These are phyloP conservation scores for Penicillium sclerotiorum DNA, from an alignment of 2,329 filamentous ascomycete species.

Conservation along the genomic window DNA sequence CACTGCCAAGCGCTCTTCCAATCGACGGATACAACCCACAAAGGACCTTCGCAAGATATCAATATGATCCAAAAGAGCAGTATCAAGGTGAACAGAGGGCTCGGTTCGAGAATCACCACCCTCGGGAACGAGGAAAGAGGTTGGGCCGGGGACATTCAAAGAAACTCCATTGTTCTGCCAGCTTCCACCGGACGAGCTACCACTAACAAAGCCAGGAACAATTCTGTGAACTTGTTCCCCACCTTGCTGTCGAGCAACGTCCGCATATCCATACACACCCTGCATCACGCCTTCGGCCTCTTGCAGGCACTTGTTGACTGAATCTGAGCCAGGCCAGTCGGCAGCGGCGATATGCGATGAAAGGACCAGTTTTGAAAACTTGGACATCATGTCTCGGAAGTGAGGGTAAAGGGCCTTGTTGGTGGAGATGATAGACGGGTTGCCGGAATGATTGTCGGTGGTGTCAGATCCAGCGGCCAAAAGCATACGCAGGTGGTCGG, in stretches of 20 bases:
- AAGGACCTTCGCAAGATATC: constrained; percentile 85
- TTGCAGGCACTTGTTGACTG: constrained; percentile 90
- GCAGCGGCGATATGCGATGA: constrained; percentile 97
- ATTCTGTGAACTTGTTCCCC: constrained; percentile 92
- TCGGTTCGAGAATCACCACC: constrained; percentile 74
- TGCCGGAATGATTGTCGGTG: constrained; percentile 97
- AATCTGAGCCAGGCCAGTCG: constrained; percentile 93
- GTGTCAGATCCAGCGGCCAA: constrained; percentile 96
- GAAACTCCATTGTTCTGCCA: constrained; percentile 73
- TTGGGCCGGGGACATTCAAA: constrained; percentile 65
- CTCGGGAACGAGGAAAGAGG: constrained; percentile 80
- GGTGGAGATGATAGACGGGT: constrained; percentile 97
- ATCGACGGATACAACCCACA: constrained; percentile 78
- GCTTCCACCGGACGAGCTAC: constrained; percentile 79
- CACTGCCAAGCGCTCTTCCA: constrained; percentile 80
- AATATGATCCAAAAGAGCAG: constrained; percentile 75
- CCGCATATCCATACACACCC: constrained; percentile 94
- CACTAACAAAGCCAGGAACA: constrained; percentile 88
- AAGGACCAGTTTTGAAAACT: constrained; percentile 97
- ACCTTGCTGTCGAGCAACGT: constrained; percentile 88
- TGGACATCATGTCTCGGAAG: constrained; percentile 99
- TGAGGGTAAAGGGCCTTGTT: constrained; percentile 97
- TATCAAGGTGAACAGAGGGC: constrained; percentile 73
- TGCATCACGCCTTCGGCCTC: constrained; percentile 96
- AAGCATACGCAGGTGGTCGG: constrained; percentile 88